Evolutionary conservation across 805 yeast genomes (phyloP).

Genomic region (Candida verbasci): DNA sequence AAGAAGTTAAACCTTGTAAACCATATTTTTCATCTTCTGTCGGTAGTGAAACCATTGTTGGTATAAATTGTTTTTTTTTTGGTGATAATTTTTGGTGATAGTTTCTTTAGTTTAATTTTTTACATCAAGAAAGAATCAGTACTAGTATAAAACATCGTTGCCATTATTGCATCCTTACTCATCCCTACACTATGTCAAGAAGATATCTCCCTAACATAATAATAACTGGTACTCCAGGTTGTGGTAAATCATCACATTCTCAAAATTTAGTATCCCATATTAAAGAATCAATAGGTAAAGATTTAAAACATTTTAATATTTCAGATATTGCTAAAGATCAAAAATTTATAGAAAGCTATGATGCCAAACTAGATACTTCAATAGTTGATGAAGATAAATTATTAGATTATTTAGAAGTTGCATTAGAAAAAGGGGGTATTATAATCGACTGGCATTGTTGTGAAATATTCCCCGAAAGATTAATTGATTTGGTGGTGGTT

Average conservation of each 20-base stretch:
- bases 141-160: too few relatives aligned
- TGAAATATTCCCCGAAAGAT: constrained; percentile 89
- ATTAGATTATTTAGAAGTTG: constrained; percentile 74
- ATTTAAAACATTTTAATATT: constrained; percentile 55
- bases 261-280: constrained; percentile 51
- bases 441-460: constrained; percentile 97
- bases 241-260: constrained; percentile 81
- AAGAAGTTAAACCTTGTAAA: constrained; percentile 55
- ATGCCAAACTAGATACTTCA: constrained; percentile 76
- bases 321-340: constrained; percentile 79
- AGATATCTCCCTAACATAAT: constrained; percentile 66
- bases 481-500: constrained; percentile 89
- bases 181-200: constrained; percentile 20
- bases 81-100: too few relatives aligned
- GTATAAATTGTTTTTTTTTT: background rate
- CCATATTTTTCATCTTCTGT: constrained; percentile 49
- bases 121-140: too few relatives aligned
- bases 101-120: too few relatives aligned
- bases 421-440: constrained; percentile 80
- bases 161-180: too few relatives aligned
- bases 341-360: constrained; percentile 77
- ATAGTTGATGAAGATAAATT: constrained; percentile 92
- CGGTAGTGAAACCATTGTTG: constrained; percentile 14
- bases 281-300: constrained; percentile 22
- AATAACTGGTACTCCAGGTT: constrained; percentile 94